Base-by-base conservation (phyloP, 2,329 filamentous ascomycete genomes). In the Colletotrichum higginsianum region DNA sequence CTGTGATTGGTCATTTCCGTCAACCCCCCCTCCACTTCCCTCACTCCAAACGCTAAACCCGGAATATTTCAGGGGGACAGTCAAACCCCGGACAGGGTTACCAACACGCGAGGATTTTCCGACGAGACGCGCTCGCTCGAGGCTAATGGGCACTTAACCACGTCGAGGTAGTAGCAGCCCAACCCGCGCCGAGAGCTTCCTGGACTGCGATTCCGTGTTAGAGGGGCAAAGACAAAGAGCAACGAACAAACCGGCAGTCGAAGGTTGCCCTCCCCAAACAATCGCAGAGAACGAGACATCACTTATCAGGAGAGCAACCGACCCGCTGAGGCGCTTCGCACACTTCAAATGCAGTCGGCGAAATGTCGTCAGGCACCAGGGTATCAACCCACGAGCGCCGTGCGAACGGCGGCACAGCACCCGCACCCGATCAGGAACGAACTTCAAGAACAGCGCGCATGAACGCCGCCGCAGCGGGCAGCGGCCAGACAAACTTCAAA, bases 291-390 rank as follows among this genome's bases (percentile, higher is more conserved):
- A 46, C 44, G n/a, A 47, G 16, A 42, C 16, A 15, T 11, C 6
- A 18, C 13, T 6, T 58, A 23, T n/a, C 13, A 30, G 49, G 46
- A 26, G 18, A 61, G 49, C 50, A 23, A 55, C 57, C 57, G 35
- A 38, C 23, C 18, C 26, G 21, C 44, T 16, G n/a, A 55, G 40
- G n/a, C 65, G 52, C 8, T 18, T 49, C 18, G 13, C 26, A 47
- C 42, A 55, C 47, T 58, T 73, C 80, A 78, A 75, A 83, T 83
- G 81, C 81, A 82, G 79, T 75, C 76, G 74, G 76, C 74, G 76
- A 79, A 74, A 85, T 85, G 83, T 83, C 84, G 73, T 84, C 83
- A 71, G 81, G 80, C 75, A 77, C 80, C 74, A 79, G 83, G 81
- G 81, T 82, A 76, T 82, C 85, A 74, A 81, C 76, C 67, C 78